Percentiles rank a stretch among this genome's conserved stretches.
Conservation (phyloP, 1,284 basidiomycete species). For the Cutaneotrichosporon curvatum region DNA sequence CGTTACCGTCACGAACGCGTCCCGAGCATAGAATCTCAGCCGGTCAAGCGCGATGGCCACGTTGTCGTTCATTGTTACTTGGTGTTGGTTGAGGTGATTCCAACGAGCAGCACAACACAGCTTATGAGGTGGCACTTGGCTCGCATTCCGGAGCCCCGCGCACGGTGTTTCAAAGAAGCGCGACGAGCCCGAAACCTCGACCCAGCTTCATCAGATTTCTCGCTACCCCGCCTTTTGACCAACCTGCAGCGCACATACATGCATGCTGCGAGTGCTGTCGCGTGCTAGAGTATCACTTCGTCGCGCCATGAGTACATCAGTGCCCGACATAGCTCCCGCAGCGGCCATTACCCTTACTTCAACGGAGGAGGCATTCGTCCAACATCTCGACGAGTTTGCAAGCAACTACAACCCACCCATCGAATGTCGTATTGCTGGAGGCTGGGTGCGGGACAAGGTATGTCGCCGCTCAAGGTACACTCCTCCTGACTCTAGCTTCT, state of each 20-base stretch:
- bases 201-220: no score
- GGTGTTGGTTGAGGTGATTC: neutral
- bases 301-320: slow-evolving; percentile 6
- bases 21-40: slow-evolving; percentile 34
- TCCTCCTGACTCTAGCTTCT: slow-evolving; percentile 65
- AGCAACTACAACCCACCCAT: slow-evolving; percentile 42
- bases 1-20: slow-evolving; percentile 32
- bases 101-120: neutral
- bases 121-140: neutral
- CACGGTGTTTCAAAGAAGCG: no score
- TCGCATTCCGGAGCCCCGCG: neutral
- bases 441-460: slow-evolving; percentile 97
- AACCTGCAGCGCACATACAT: no score
- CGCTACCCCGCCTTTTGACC: no score
- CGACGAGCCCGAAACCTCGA: no score
- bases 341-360: slow-evolving; percentile 8
- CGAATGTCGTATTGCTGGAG: slow-evolving; percentile 81
- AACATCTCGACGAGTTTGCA: slow-evolving; percentile 40
- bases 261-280: slow-evolving; percentile 4
- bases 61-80: slow-evolving; percentile 27
- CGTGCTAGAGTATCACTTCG: neutral
- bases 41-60: slow-evolving; percentile 36
- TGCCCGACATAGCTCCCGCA: slow-evolving; percentile 7
- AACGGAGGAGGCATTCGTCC: slow-evolving; percentile 35
- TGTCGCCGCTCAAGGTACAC: slow-evolving; percentile 17